Conservation (phyloP, 805 yeast species). For the Candida maltosa region DNA sequence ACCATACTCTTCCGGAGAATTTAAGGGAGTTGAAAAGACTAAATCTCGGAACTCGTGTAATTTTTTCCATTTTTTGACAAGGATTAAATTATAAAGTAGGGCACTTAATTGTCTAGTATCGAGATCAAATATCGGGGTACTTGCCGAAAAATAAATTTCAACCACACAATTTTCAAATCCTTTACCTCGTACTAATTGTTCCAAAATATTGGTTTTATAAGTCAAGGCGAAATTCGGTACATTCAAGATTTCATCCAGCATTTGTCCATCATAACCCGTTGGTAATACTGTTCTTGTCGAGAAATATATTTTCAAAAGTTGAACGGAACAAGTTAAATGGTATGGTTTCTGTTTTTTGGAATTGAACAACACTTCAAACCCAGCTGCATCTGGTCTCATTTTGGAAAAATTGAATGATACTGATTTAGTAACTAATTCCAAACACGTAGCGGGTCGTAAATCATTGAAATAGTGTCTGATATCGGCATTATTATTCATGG, state of each 20-base stretch:
- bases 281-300: slow-evolving; percentile 7
- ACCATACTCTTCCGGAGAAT: not conserved
- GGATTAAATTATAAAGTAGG: slow-evolving; percentile 30
- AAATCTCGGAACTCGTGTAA: slow-evolving; percentile 13
- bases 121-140: slow-evolving; percentile 38
- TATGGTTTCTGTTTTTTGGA: slow-evolving; percentile 27
- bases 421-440: slow-evolving; percentile 22
- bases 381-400: slow-evolving; percentile 27
- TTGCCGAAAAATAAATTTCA: slow-evolving; percentile 35
- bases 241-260: slow-evolving; percentile 26
- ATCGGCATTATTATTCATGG: slow-evolving; percentile 17
- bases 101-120: slow-evolving; percentile 28
- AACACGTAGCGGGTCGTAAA: slow-evolving; percentile 16
- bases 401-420: slow-evolving; percentile 21
- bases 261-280: slow-evolving; percentile 7
- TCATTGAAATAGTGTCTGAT: slow-evolving; percentile 19
- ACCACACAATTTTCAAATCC: slow-evolving; percentile 36
- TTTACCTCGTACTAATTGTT: slow-evolving; percentile 27
- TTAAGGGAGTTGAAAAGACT: no score
- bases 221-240: slow-evolving; percentile 34
- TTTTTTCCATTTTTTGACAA: slow-evolving; percentile 23
- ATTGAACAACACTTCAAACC: slow-evolving; percentile 36
- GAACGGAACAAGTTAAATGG: slow-evolving; percentile 30
- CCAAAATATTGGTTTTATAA: slow-evolving; percentile 32
- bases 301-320: slow-evolving; percentile 26